Percentiles rank a stretch among this genome's conserved stretches.
phyloP scores from a whole-genome alignment of 352 stramenopile genomes.

The Aphanomyces invadans region DNA sequence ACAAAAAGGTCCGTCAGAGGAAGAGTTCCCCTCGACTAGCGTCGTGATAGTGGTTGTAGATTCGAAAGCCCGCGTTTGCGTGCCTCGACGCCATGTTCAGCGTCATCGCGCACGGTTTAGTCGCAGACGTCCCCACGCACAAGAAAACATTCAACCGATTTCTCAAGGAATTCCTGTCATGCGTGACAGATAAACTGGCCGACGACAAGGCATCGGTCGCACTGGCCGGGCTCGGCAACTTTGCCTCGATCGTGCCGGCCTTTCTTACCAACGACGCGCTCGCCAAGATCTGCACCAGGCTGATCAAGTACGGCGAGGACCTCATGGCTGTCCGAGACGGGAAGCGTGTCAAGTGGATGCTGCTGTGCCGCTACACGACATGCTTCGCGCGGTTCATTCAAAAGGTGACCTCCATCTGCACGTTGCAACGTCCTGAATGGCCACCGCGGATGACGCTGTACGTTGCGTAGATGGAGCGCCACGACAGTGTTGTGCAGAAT shows the following conservation, averaged over 20 bases:
- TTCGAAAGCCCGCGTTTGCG: conserved; percentile 57
- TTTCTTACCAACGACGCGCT: conserved; percentile 48
- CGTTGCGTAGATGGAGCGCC: background rate
- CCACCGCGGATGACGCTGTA: no score
- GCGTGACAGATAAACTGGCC: conserved; percentile 40
- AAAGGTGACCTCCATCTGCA: no score
- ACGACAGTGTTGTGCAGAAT: background rate
- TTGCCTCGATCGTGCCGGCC: conserved; percentile 37
- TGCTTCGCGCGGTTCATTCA: conserved; percentile 11
- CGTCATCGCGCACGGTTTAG: conserved; percentile 37
- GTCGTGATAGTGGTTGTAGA: no score
- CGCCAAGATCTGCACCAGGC: conserved; percentile 57
- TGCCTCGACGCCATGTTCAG: conserved; percentile 41
- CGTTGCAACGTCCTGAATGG: no score
- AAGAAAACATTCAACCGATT: conserved; percentile 70
- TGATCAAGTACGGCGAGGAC: conserved; percentile 61
- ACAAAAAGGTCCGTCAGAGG: conserved; percentile 43
- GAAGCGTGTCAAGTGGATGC: conserved; percentile 17
- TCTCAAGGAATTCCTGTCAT: conserved; percentile 57
- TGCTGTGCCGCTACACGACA: conserved; percentile 16
- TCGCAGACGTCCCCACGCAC: conserved; percentile 37
- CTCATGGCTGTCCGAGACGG: conserved; percentile 49
- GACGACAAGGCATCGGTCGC: conserved; percentile 36
- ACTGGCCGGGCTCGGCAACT: conserved; percentile 44
- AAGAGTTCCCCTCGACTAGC: no score